Evolutionary conservation across 352 stramenopile genomes (phyloP).

Genomic region (Pythium dissimile): DNA sequence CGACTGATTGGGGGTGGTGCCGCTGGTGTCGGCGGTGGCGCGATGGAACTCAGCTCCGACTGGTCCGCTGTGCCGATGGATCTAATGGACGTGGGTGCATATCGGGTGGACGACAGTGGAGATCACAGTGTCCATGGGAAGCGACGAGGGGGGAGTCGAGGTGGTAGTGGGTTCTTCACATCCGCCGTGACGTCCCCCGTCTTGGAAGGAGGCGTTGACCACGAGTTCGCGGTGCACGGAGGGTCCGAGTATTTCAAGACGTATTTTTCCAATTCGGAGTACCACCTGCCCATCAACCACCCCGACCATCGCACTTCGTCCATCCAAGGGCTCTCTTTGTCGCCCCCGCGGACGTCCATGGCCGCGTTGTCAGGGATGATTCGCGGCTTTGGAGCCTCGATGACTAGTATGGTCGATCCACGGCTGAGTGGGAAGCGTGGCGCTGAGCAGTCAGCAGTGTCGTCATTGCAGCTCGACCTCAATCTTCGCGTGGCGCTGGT

Average conservation of each 20-base stretch:
- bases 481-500: conserved; percentile 70
- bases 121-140: conserved; percentile 17
- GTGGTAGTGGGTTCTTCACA: conserved; percentile 33
- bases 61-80: conserved; percentile 7
- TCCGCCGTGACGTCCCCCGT: conserved; percentile 7
- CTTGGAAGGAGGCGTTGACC: conserved; percentile 11
- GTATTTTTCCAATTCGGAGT: conserved; percentile 67
- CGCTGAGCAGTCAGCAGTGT: conserved; percentile 32
- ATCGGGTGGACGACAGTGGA: conserved; percentile 1
- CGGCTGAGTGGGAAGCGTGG: conserved; percentile 41
- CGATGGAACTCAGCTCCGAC: conserved; percentile 28
- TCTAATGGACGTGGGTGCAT: conserved; percentile 6
- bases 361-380: conserved; percentile 5
- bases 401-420: not conserved
- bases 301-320: conserved; percentile 56
- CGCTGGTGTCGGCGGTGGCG: not conserved
- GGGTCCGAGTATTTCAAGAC: conserved; percentile 72
- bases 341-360: conserved; percentile 39
- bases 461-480: conserved; percentile 53
- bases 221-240: conserved; percentile 45
- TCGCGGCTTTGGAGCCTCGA: not conserved
- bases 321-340: conserved; percentile 35
- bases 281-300: conserved; percentile 67
- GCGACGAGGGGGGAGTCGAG: not conserved
- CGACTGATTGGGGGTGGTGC: not conserved